Evolutionary conservation across 805 yeast genomes (phyloP), one percentile per base, ranked within the genome.

Genomic region (Yarrowia osloensis): DNA sequence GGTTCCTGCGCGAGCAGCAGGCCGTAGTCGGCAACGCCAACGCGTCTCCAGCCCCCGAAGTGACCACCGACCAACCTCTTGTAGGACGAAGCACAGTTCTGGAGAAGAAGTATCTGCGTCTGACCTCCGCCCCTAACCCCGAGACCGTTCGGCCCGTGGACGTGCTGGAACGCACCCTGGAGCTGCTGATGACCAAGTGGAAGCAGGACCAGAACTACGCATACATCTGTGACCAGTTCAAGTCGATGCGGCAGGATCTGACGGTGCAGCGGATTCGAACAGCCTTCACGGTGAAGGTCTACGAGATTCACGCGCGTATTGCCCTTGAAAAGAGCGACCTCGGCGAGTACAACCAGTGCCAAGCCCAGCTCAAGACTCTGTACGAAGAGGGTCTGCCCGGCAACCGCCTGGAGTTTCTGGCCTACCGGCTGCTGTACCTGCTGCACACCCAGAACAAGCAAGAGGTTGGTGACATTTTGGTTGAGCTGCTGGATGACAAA

Each of bases 321-420:
- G 96, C 98, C 0, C 82, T 94, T 42, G 89, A 87, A 71, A 87
- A 89, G 73, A 82, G 84, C 46, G 99, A 94, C 76, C 78, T 94
- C 70, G 98, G 98, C 11, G 98, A 95, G 76, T 92, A 90, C 76
- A 95, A 95, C 78, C 98, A 94, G 76, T 95, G 98, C 75, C 96
- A 90, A 76, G 86, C 96, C 17, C 91, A 91, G 72, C 78, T 95
- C 62, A 85, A 85, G 70, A 80, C 83, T 52, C 78, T 93, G 26
- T 93, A 88, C 73, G 83, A 80, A 29, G 71, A 73, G 26, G 78
- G 79, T 6, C 76, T 77, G 9, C 70, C 74, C 3, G 78, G 80
- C 12, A 75, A 79, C 15, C 79, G 80, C 67, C 77, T 81, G 70
- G 97, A 93, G 74, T 91, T 90, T 72, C 76, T 86, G 44, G 82